Percentiles rank a stretch among this genome's conserved stretches.
Evolutionary conservation across 2,329 filamentous ascomycete genomes (phyloP).

Genomic region (Exophiala oligosperma): DNA sequence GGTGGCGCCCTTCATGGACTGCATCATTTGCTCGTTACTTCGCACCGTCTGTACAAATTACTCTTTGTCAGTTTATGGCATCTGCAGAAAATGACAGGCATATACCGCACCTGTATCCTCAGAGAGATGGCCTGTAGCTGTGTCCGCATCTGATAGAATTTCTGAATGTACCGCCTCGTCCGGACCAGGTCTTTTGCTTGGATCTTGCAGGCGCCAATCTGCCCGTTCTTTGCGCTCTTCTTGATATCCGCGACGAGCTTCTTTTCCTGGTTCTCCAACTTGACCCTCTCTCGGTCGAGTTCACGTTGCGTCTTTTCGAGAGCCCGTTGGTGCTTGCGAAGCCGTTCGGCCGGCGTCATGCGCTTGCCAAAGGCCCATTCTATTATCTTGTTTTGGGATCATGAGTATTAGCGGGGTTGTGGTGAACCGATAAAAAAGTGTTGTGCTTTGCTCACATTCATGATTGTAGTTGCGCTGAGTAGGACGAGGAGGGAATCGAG

Average conservation of each 20-base stretch:
- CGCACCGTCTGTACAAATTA: constrained; percentile 71
- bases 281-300: constrained; percentile 89
- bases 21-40: constrained; percentile 99
- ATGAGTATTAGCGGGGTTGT: not conserved
- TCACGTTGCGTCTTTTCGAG: constrained; percentile 97
- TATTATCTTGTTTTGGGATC: constrained; percentile 64
- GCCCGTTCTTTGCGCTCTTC: constrained; percentile 95
- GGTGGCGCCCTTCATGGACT: constrained; percentile 98
- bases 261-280: constrained; percentile 98
- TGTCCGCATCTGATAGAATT: constrained; percentile 98
- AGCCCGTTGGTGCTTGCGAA: constrained; percentile 79
- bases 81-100: not conserved
- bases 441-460: constrained; percentile 40
- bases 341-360: constrained; percentile 79
- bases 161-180: constrained; percentile 85
- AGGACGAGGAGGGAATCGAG: not conserved
- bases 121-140: constrained; percentile 95
- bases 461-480: constrained; percentile 16
- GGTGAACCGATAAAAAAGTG: not conserved
- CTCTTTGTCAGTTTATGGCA: not conserved
- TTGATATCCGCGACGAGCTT: constrained; percentile 95
- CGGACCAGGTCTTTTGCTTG: constrained; percentile 96
- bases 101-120: constrained; percentile 72
- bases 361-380: constrained; percentile 99
- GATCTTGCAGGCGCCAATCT: constrained; percentile 98